Conservation (phyloP, 768 basidiomycete species). For the Naematelia aurantialba region DNA sequence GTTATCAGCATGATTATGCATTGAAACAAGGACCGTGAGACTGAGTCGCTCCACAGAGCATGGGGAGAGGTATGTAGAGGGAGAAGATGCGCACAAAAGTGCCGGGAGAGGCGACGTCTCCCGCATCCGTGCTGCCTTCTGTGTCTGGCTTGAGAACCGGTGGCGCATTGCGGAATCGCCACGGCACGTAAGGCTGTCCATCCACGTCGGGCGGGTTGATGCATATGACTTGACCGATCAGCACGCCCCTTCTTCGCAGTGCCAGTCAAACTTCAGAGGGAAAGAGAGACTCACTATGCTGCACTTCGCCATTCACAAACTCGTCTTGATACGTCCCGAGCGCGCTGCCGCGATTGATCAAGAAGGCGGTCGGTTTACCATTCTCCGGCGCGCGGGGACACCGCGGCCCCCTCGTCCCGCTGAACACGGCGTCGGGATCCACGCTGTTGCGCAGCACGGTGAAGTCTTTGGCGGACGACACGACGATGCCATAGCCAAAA, state of each 20-base stretch:
- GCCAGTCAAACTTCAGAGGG: neutral
- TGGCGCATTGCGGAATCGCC: constrained; percentile 46
- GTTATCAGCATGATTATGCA: too few species aligned
- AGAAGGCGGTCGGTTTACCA: constrained; percentile 42
- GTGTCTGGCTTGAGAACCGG: constrained; percentile 25
- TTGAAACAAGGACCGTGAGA: too few species aligned
- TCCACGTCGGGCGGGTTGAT: constrained; percentile 40
- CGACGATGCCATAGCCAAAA: constrained; percentile 50
- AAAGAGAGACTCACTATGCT: constrained; percentile 43
- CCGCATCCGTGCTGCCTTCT: neutral
- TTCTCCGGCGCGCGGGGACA: constrained; percentile 50
- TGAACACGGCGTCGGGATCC: constrained; percentile 37
- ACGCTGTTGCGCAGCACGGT: constrained; percentile 44
- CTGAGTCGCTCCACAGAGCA: too few species aligned
- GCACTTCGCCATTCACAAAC: constrained; percentile 51
- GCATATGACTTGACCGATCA: constrained; percentile 46
- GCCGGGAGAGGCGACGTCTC: neutral
- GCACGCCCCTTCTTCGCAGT: neutral
- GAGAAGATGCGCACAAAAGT: neutral
- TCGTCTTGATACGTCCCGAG: constrained; percentile 48
- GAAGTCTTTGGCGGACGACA: constrained; percentile 46
- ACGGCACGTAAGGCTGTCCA: constrained; percentile 44
- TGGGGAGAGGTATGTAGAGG: neutral
- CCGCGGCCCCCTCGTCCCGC: constrained; percentile 36
- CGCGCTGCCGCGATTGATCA: constrained; percentile 48